Evolutionary conservation across 2,329 filamentous ascomycete species (phyloP).

Genomic region (Coccinonectria pachysandricola): DNA sequence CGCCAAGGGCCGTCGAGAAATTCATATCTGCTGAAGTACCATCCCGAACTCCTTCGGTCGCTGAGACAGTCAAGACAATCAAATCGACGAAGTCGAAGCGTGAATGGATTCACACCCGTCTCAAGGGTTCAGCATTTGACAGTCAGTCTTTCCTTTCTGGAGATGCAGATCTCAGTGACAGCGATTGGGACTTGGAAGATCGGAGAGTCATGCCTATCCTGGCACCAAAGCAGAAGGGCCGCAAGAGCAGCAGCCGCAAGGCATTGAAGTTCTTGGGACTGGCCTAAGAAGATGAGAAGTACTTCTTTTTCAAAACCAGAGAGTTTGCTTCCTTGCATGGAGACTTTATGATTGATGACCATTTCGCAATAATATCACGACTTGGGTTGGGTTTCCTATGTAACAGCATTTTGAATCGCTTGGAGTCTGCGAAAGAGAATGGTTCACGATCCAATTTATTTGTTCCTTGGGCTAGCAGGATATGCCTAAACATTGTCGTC

Average conservation of each 20-base stretch:
- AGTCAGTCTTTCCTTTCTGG: conserved; percentile 23
- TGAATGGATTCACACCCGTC: conserved; percentile 20
- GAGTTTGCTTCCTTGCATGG: too few relatives aligned
- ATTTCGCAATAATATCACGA: too few relatives aligned
- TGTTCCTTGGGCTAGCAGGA: too few relatives aligned
- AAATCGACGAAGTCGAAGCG: conserved; percentile 21
- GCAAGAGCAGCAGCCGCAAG: conserved; percentile 37
- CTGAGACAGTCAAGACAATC: conserved; percentile 21
- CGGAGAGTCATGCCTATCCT: conserved; percentile 43
- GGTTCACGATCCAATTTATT: too few relatives aligned
- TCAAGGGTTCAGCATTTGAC: conserved; percentile 14
- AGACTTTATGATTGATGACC: too few relatives aligned
- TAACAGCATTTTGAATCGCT: too few relatives aligned
- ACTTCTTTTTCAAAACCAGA: too few relatives aligned
- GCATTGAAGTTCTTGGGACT: conserved; percentile 45
- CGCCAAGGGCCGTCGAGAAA: too few relatives aligned
- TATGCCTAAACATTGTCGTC: too few relatives aligned
- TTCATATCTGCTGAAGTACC: conserved; percentile 9
- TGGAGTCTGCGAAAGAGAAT: too few relatives aligned
- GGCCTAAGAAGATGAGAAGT: too few relatives aligned
- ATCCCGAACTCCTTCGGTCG: conserved; percentile 21
- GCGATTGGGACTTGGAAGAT: conserved; percentile 37
- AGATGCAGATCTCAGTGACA: conserved; percentile 31
- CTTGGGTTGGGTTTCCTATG: too few relatives aligned
- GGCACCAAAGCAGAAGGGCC: conserved; percentile 23